Percentiles rank a stretch among this genome's conserved stretches.
These are phyloP conservation scores for Fragaria iinumae DNA, from an alignment of 306 rosid species.

Conservation along the genomic window DNA sequence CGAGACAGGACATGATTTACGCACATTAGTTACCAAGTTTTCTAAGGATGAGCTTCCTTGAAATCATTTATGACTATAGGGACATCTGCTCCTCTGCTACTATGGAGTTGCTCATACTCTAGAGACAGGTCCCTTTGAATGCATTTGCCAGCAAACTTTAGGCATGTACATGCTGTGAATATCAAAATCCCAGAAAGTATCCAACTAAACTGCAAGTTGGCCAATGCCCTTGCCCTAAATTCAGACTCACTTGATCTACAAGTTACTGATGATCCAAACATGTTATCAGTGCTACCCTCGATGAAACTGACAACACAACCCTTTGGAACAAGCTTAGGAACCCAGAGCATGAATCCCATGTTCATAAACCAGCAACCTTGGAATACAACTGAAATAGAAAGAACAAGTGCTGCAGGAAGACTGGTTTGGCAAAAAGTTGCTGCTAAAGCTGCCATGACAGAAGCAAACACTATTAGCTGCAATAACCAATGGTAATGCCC, in stretches of 20 bases:
- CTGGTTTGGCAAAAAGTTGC: slow-evolving; percentile 59
- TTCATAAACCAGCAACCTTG: slow-evolving; percentile 93
- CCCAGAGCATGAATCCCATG: slow-evolving; percentile 82
- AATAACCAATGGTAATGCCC: slow-evolving; percentile 88
- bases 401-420: slow-evolving; percentile 71
- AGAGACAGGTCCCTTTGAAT: slow-evolving; percentile 33
- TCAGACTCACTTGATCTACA: slow-evolving; percentile 62
- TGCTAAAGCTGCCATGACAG: slow-evolving; percentile 50
- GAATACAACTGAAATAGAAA: slow-evolving; percentile 64
- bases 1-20: slow-evolving; percentile 4
- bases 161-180: slow-evolving; percentile 52
- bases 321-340: slow-evolving; percentile 61
- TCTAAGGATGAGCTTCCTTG: slow-evolving; percentile 43
- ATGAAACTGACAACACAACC: slow-evolving; percentile 50
- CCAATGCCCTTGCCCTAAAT: slow-evolving; percentile 73
- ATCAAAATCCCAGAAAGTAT: slow-evolving; percentile 60
- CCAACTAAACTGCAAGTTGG: slow-evolving; percentile 93
- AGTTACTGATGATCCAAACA: slow-evolving; percentile 67
- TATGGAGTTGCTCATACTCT: slow-evolving; percentile 74
- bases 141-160: slow-evolving; percentile 49
- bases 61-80: slow-evolving; percentile 38
- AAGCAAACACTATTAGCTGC: slow-evolving; percentile 70
- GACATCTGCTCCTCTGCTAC: slow-evolving; percentile 44
- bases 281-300: slow-evolving; percentile 27
- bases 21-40: neutral